phyloP scores from a whole-genome alignment of 176 grass and related monocot species.

The Thalia dealbata region DNA sequence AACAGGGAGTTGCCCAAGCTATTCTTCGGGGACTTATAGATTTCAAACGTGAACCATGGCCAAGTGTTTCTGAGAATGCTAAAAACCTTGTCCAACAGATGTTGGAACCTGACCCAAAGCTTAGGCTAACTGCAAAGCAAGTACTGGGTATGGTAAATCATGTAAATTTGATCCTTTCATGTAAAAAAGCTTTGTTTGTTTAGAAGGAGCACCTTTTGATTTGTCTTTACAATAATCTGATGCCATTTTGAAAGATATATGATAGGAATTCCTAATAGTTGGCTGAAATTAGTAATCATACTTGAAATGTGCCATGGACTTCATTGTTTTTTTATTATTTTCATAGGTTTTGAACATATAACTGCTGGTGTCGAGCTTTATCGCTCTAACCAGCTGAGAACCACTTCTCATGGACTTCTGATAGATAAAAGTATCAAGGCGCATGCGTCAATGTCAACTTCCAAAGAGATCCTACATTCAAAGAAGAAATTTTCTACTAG shows the following conservation, averaged over 20 bases:
- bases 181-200: not conserved
- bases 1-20: constrained; percentile 95
- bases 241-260: too few species aligned
- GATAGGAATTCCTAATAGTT: not conserved
- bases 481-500: not conserved
- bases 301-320: not conserved
- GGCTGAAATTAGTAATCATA: not conserved
- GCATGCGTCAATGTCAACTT: not conserved
- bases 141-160: constrained; percentile 61
- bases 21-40: constrained; percentile 93
- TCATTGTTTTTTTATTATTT: too few species aligned
- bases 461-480: not conserved
- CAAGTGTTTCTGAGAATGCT: constrained; percentile 94
- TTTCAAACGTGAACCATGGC: constrained; percentile 95
- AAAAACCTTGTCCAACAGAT: constrained; percentile 82
- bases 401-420: too few species aligned
- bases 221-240: too few species aligned
- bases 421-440: not conserved
- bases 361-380: too few species aligned
- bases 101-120: constrained; percentile 90
- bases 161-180: not conserved
- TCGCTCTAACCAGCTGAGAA: too few species aligned
- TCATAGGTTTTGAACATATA: too few species aligned
- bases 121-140: constrained; percentile 91
- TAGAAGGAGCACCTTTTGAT: too few species aligned